Base-by-base conservation (phyloP, 352 stramenopile genomes). In the Pythium aquatile region DNA sequence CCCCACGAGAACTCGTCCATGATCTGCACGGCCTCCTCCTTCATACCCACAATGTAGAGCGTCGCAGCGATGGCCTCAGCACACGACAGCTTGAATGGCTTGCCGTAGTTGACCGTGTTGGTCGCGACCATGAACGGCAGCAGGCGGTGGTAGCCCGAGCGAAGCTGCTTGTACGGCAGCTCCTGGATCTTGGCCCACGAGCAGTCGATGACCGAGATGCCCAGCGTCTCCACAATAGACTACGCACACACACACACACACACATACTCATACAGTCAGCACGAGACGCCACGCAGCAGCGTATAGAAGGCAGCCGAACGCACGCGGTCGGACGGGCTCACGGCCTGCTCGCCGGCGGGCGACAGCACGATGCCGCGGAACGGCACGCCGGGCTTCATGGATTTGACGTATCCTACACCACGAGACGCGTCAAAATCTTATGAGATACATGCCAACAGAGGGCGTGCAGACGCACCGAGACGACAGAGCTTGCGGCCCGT, bases 101-200 rank as follows among this genome's bases (percentile, higher is more conserved):
- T 90, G 24, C 98, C 98, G 78, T 99, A 99, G 83, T 99, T 99
- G 28, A 99, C 97, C 30, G 93, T 94, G 74, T 99, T 99, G 3
- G 97, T 97, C 0, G 98, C 98, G 29, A 99, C 95, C 26, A 99
- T 82, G 69, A 99, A 99, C 17, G 98, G 98, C 30, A 99, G 78
- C 26, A 99, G 76, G 24, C 98, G 94, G 74, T 99, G 96, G 68
- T 97, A 81, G 28, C 94, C 93, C 16, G 88, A 91, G 48, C 92
- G 88, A 74, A 99, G 88, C 72, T 98, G 90, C 42, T 91, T 79
- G 72, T 98, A 98, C 13, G 97, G 97, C 47, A 99, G 88, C 72
- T 98, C 96, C 65, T 97, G 87, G 24, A 99, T 78, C 55, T 97
- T 86, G 37, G 95, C 96, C 97, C 97, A 99, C n/a, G 93, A 98